A percentile compares a stretch with the other conserved stretches of the same genome.
Evolutionary conservation across 2,329 filamentous ascomycete genomes (phyloP).

Genomic region (Coniochaeta hoffmannii): DNA sequence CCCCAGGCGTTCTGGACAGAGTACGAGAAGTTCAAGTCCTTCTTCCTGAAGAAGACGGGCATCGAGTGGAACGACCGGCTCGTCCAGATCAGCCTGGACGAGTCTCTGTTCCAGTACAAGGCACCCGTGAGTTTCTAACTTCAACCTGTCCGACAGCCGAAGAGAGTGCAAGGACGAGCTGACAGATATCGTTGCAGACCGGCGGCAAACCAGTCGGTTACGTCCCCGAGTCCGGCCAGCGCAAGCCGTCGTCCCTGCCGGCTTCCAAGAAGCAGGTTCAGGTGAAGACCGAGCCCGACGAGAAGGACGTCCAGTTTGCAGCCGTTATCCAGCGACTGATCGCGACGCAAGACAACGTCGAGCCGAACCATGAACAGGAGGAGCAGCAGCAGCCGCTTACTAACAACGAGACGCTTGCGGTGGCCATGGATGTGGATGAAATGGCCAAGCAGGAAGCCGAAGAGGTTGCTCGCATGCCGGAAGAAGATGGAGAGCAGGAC

Average conservation of each 20-base stretch:
- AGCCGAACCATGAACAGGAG: neutral
- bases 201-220: conserved; percentile 21
- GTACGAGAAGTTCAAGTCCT: conserved; percentile 42
- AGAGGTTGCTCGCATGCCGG: neutral
- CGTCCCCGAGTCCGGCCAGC: conserved; percentile 10
- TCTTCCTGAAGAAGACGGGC: conserved; percentile 52
- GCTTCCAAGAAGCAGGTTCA: neutral
- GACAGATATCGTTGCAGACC: conserved; percentile 4
- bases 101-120: conserved; percentile 33
- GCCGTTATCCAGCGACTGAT: neutral
- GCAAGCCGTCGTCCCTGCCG: neutral
- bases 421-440: neutral
- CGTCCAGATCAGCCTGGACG: conserved; percentile 20
- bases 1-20: conserved; percentile 34
- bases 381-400: neutral
- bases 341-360: no score
- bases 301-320: neutral
- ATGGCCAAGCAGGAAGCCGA: neutral
- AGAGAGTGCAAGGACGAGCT: neutral
- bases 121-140: conserved; percentile 33
- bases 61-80: conserved; percentile 52
- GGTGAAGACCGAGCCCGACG: neutral
- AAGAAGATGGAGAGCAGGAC: neutral
- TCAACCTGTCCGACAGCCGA: neutral
- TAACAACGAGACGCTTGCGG: neutral